Evolutionary conservation across 2,329 filamentous ascomycete species (phyloP).

Genomic region (Talaromyces rugulosus): DNA sequence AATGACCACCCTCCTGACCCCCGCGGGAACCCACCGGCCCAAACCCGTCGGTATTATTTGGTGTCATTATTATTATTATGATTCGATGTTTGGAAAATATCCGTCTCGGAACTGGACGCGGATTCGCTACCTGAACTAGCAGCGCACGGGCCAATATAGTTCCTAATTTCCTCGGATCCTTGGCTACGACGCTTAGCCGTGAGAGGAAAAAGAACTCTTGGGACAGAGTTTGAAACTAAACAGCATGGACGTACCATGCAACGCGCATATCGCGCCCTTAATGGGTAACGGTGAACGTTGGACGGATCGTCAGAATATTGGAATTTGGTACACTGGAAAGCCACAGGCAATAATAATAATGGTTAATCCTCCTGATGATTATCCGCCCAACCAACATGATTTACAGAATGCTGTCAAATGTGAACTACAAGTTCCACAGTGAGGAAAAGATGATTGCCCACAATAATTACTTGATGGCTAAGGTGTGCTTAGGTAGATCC

Average conservation of each 20-base stretch:
- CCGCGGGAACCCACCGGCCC: background rate
- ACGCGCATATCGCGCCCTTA: background rate
- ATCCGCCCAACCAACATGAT: background rate
- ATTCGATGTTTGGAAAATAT: conserved; percentile 2
- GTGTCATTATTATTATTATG: background rate
- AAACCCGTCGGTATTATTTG: background rate
- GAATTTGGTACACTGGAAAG: background rate
- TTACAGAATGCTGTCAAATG: background rate
- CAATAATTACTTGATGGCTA: background rate
- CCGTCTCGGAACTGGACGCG: conserved; percentile 4
- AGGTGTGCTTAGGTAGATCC: background rate
- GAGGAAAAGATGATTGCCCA: background rate
- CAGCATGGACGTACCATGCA: background rate
- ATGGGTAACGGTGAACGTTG: background rate
- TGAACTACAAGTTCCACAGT: background rate
- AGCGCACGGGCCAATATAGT: background rate
- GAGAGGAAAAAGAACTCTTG: conserved; percentile 1
- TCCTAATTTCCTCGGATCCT: background rate
- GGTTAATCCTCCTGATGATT: background rate
- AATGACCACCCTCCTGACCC: background rate
- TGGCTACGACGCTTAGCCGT: background rate
- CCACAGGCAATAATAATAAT: background rate
- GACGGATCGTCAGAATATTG: background rate
- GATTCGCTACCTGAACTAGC: background rate
- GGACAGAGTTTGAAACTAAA: background rate